Conservation (phyloP, 2,329 filamentous ascomycete species). For the Tolypocladium amazonense region DNA sequence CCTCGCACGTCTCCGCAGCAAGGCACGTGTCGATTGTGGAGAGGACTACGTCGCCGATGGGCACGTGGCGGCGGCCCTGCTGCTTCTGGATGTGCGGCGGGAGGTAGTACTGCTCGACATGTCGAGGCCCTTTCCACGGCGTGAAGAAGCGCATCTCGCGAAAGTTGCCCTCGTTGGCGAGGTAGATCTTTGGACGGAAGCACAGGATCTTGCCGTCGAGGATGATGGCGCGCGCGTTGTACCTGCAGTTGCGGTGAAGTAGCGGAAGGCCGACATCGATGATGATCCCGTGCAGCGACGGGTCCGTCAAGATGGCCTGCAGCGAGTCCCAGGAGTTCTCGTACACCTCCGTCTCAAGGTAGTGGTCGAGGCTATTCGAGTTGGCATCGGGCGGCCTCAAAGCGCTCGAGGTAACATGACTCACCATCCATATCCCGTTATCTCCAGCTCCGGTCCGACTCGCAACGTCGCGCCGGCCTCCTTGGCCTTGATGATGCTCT, state of each 20-base stretch:
- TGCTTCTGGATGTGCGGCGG: not conserved
- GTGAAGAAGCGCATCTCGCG: slow-evolving; percentile 3
- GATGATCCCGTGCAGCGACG: not conserved
- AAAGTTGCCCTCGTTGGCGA: slow-evolving; percentile 3
- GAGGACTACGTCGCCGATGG: not conserved
- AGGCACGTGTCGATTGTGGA: not conserved
- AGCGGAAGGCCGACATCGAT: not conserved
- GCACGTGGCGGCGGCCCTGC: not conserved
- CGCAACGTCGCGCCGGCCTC: not conserved
- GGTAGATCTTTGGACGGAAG: not conserved
- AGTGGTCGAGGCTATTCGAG: not conserved
- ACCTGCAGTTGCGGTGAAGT: not conserved
- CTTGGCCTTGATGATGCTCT: not conserved
- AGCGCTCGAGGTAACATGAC: not conserved
- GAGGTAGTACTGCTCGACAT: slow-evolving; percentile 1
- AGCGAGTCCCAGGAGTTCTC: not conserved
- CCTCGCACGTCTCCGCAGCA: not conserved
- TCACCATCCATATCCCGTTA: not conserved
- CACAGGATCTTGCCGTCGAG: not conserved
- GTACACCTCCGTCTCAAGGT: not conserved
- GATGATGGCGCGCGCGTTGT: not conserved
- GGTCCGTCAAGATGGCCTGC: not conserved
- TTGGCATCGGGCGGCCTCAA: not conserved
- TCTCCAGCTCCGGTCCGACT: not conserved
- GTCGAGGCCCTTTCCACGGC: not conserved